Conservation (phyloP, 116 monocot species). For the Trichopus zeylanicus region DNA sequence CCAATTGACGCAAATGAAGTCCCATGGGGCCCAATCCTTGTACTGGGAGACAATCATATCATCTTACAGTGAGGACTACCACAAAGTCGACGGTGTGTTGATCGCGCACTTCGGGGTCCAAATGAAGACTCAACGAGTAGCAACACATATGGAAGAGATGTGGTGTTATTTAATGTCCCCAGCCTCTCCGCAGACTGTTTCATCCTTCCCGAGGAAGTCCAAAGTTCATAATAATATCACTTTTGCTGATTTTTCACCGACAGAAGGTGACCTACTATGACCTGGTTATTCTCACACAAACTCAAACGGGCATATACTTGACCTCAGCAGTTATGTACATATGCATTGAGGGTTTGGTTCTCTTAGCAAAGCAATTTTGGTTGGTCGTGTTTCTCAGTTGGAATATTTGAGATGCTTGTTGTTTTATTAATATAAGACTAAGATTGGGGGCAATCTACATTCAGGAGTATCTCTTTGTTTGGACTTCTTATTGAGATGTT, state of each 20-base stretch:
- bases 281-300: not conserved
- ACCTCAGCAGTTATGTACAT: not conserved
- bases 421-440: too few relatives aligned
- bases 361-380: slow-evolving; percentile 1
- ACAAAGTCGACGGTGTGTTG: slow-evolving; percentile 42
- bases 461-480: too few relatives aligned
- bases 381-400: not conserved
- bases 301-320: not conserved
- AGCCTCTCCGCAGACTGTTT: slow-evolving; percentile 54
- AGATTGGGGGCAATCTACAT: too few relatives aligned
- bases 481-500: too few relatives aligned
- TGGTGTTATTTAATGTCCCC: slow-evolving; percentile 63
- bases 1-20: slow-evolving; percentile 51
- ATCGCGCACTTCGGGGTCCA: slow-evolving; percentile 60
- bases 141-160: slow-evolving; percentile 63
- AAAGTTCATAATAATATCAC: not conserved
- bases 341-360: not conserved
- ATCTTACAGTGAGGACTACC: slow-evolving; percentile 55
- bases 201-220: slow-evolving; percentile 50
- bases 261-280: slow-evolving; percentile 1
- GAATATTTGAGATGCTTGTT: too few relatives aligned
- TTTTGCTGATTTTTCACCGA: not conserved
- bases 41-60: slow-evolving; percentile 77
- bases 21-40: slow-evolving; percentile 35
- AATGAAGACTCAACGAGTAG: slow-evolving; percentile 12